phyloP scores from a whole-genome alignment of 768 basidiomycete species.

The Boletus pseudo-olivaceus region DNA sequence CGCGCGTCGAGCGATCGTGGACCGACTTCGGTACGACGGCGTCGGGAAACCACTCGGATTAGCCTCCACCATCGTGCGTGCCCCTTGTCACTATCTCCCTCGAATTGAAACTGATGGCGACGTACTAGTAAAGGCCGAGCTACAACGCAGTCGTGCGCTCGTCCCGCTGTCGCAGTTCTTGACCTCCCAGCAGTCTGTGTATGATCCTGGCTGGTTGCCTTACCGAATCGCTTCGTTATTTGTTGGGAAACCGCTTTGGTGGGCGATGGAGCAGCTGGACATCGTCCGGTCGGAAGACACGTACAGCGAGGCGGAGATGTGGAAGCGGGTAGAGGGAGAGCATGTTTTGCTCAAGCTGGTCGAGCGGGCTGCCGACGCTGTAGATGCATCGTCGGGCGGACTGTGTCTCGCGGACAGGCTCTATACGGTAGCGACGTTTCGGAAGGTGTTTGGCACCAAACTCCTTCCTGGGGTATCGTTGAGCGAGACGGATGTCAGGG shows the following conservation, averaged over 20 bases:
- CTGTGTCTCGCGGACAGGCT: slow-evolving; percentile 52
- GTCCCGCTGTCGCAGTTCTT: slow-evolving; percentile 56
- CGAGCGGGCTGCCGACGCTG: slow-evolving; percentile 60
- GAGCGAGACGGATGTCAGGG: slow-evolving; percentile 59
- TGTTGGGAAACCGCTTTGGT: slow-evolving; percentile 79
- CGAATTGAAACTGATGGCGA: slow-evolving; percentile 22
- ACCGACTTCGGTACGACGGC: slow-evolving; percentile 59
- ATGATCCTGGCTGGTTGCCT: slow-evolving; percentile 67
- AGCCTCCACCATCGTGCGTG: slow-evolving; percentile 70
- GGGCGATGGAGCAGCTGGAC: slow-evolving; percentile 79
- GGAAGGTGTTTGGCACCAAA: slow-evolving; percentile 47
- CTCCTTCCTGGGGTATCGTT: slow-evolving; percentile 44
- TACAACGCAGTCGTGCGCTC: slow-evolving; percentile 43
- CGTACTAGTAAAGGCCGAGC: slow-evolving; percentile 67
- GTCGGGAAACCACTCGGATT: slow-evolving; percentile 75
- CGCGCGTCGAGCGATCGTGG: slow-evolving; percentile 52
- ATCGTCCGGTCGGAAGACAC: slow-evolving; percentile 61
- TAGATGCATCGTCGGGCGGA: slow-evolving; percentile 44
- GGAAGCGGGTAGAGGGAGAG: slow-evolving; percentile 64
- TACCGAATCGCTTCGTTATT: slow-evolving; percentile 66
- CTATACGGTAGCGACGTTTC: slow-evolving; percentile 61
- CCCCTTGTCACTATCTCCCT: neutral
- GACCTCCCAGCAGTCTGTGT: slow-evolving; percentile 54
- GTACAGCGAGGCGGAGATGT: slow-evolving; percentile 41
- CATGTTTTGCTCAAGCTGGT: slow-evolving; percentile 67